These are phyloP conservation scores for Stentor roeselii DNA, from an alignment of 73 alveolate species.

Conservation along the genomic window DNA sequence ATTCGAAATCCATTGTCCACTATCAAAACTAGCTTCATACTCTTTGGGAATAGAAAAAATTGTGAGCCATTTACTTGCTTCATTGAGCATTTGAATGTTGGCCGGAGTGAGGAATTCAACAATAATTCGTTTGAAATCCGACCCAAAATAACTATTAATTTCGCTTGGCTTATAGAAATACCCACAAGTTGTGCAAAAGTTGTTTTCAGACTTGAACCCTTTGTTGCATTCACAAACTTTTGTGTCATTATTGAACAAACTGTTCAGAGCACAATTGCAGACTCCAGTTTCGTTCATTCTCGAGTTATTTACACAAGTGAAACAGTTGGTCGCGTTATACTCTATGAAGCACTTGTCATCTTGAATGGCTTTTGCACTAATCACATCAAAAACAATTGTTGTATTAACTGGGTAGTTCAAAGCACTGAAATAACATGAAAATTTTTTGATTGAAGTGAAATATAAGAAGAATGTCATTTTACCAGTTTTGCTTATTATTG, in stretches of 20 bases:
- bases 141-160: background rate
- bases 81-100: background rate
- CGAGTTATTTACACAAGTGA: background rate
- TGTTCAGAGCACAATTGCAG: background rate
- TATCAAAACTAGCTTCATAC: background rate
- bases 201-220: background rate
- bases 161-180: background rate
- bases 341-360: background rate
- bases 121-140: background rate
- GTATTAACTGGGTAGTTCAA: no score
- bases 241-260: background rate
- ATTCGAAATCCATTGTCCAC: background rate
- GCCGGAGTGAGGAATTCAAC: background rate
- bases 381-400: background rate
- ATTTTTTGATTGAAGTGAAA: background rate
- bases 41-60: background rate
- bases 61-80: background rate
- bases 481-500: background rate
- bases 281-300: background rate
- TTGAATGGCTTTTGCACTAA: background rate
- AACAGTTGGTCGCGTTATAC: background rate
- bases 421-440: background rate
- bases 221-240: background rate
- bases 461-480: background rate
- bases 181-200: background rate